Evolutionary conservation across 305 asterid genomes (phyloP).

Genomic region (Fraxinus sp.): DNA sequence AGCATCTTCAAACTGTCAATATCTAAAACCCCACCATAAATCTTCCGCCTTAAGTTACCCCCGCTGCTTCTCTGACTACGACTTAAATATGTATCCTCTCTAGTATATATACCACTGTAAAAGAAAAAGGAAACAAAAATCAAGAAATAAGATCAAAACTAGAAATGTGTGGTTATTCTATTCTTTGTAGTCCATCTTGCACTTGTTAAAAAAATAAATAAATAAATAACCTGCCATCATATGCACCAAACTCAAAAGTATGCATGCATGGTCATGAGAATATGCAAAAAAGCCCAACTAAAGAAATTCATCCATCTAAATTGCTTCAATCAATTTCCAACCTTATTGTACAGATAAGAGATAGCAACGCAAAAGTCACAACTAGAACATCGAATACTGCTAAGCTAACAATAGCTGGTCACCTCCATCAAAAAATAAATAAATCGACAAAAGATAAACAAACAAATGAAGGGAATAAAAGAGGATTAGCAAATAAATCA

Average conservation of each 20-base stretch:
- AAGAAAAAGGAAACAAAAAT: background rate
- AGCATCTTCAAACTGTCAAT: constrained; percentile 62
- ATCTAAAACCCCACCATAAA: constrained; percentile 67
- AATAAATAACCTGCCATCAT: background rate
- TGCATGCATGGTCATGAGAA: background rate
- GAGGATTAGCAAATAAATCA: background rate
- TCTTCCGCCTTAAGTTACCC: constrained; percentile 47
- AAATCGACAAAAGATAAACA: background rate
- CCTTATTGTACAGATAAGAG: background rate
- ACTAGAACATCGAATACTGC: background rate
- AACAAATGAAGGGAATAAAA: background rate
- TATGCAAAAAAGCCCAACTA: background rate
- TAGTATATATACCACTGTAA: constrained; percentile 31
- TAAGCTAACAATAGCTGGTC: background rate
- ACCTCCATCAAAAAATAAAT: background rate
- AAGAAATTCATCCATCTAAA: background rate
- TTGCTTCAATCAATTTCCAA: background rate
- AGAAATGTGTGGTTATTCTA: background rate
- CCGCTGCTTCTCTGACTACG: constrained; percentile 40
- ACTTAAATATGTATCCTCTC: constrained; percentile 46
- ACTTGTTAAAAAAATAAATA: background rate
- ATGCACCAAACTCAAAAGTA: background rate
- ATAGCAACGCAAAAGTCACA: background rate
- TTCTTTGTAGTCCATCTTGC: background rate
- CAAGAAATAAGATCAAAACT: constrained; percentile 2